Base-by-base conservation (phyloP, 1,139 yeast genomes). In the Sugiyamaella pinicola region DNA sequence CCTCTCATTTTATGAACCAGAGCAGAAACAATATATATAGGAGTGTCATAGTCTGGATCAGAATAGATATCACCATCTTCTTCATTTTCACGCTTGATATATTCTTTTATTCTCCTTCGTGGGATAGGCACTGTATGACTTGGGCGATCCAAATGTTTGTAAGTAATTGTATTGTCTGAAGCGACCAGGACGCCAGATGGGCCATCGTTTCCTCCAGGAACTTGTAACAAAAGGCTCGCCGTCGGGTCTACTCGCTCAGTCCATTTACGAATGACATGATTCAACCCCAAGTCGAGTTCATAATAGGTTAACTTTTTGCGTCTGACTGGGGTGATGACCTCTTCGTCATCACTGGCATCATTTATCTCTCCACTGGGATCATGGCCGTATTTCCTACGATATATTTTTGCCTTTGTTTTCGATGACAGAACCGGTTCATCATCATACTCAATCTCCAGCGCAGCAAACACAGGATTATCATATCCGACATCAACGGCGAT, bases 281-380 rank as follows among this genome's bases (percentile, higher is more conserved):
- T 90, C 51, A 91, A 73, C 0, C 98, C 96, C 49, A 87, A 78
- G 67, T 93, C 98, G 28, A 91, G 72, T 64, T 88, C 95, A 69
- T 91, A 91, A 66, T 79, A 85, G 7, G 81, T 78, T 54, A 91
- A 70, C 38, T 66, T 63, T 49, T 70, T 71, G 51, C 56, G 60
- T n/a, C 58, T 58, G 4, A 55, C 58, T 28, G 61, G 66, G 49
- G 64, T 58, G 22, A 56, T 61, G 2, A 62, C 58, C 28, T 64
- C 67, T 2, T n/a, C 24, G 21, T 41, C 47, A 8, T 33, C 44
- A 8, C 35, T 15, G 29, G n/a, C 44, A 7, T 35, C 38, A n/a
- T 26, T 42, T 28, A 40, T 17, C 12, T 19, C 29, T 8, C 42
- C 51, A 10, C 28, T 29, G 5, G 41, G 40, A 31, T 38, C 51